Evolutionary conservation across 2,329 filamentous ascomycete species (phyloP).

Genomic region (Phialophora macrospora): DNA sequence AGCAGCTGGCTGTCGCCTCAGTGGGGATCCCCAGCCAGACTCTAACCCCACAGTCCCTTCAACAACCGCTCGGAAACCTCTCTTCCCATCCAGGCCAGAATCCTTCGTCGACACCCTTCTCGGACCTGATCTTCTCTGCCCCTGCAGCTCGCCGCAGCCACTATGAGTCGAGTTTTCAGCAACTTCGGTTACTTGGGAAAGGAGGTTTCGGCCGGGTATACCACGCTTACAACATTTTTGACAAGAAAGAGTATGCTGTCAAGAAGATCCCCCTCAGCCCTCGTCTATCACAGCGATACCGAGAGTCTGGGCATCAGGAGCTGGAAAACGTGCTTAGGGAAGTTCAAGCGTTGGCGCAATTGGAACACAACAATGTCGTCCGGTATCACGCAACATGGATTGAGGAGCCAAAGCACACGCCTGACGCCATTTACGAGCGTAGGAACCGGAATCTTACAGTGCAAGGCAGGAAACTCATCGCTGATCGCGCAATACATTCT

Average conservation of each 20-base stretch:
- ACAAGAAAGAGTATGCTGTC: constrained; percentile 66
- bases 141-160: constrained; percentile 45
- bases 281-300: constrained; percentile 57
- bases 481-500: constrained; percentile 11
- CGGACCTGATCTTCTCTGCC: constrained; percentile 36
- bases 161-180: constrained; percentile 58
- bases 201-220: constrained; percentile 70
- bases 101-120: constrained; percentile 26
- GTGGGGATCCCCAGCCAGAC: constrained; percentile 17
- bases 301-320: constrained; percentile 57
- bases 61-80: constrained; percentile 35
- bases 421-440: constrained; percentile 9
- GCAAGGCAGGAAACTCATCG: constrained; percentile 26
- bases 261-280: constrained; percentile 67
- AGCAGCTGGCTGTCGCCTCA: constrained; percentile 17
- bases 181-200: constrained; percentile 63
- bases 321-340: constrained; percentile 64
- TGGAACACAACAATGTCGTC: constrained; percentile 70
- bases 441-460: constrained; percentile 20
- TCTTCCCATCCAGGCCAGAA: constrained; percentile 21
- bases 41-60: constrained; percentile 22
- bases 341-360: constrained; percentile 64
- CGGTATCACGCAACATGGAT: constrained; percentile 70
- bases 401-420: constrained; percentile 47
- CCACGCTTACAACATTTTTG: constrained; percentile 64